Evolutionary conservation across 2,329 filamentous ascomycete genomes (phyloP).

Genomic region (Colletotrichum limetticola): DNA sequence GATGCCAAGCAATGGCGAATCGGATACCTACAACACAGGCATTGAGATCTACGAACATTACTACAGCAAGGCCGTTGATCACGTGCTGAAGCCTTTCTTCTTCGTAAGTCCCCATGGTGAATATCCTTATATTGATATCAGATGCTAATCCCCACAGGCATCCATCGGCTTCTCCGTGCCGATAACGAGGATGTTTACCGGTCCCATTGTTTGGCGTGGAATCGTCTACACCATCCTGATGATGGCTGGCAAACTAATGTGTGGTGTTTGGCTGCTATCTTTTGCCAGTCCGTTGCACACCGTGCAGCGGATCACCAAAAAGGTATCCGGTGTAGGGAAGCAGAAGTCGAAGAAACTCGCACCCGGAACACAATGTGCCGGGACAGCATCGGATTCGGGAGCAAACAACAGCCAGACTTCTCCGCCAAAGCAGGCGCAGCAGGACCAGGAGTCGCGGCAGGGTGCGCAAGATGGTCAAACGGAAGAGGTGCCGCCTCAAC

Average conservation of each 20-base stretch:
- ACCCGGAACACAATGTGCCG: constrained; percentile 23
- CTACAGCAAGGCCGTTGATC: constrained; percentile 51
- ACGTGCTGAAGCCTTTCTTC: constrained; percentile 76
- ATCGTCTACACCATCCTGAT: constrained; percentile 79
- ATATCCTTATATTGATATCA: neutral
- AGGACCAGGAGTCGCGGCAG: neutral
- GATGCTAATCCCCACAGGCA: constrained; percentile 46
- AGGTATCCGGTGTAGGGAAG: neutral
- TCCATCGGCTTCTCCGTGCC: constrained; percentile 84
- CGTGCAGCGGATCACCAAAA: constrained; percentile 10
- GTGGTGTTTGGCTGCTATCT: constrained; percentile 68
- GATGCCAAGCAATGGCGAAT: neutral
- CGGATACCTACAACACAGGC: neutral
- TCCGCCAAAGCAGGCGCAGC: neutral
- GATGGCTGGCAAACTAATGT: constrained; percentile 69
- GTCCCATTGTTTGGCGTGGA: constrained; percentile 75
- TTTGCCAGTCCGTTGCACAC: constrained; percentile 40
- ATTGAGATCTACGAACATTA: constrained; percentile 50
- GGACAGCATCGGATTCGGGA: neutral
- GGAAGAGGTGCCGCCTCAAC: neutral
- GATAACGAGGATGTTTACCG: constrained; percentile 74
- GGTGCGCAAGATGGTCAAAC: neutral
- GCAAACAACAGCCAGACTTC: neutral
- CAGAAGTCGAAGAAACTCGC: constrained; percentile 10
- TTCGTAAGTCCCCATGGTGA: constrained; percentile 62